Evolutionary conservation across 176 grass and related monocot genomes (phyloP).

Genomic region (Microstegium vimineum): DNA sequence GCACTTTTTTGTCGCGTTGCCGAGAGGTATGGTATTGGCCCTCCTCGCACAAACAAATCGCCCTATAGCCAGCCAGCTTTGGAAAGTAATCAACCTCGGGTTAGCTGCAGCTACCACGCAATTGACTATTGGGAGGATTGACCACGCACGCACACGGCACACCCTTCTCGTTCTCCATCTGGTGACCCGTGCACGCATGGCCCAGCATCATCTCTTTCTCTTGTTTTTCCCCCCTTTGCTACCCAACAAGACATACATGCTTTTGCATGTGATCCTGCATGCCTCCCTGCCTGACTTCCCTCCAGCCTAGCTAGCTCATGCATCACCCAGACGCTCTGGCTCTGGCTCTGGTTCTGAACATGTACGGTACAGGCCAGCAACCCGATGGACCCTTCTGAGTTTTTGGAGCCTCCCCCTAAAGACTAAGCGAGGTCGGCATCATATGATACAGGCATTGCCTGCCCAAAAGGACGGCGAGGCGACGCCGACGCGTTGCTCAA

Average conservation of each 20-base stretch:
- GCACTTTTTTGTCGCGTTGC: constrained; percentile 9
- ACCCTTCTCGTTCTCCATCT: neutral
- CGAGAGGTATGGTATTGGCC: neutral
- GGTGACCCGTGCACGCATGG: constrained; percentile 16
- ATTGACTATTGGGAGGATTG: constrained; percentile 47
- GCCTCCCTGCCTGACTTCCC: neutral
- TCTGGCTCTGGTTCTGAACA: too few relatives aligned
- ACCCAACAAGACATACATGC: constrained; percentile 31
- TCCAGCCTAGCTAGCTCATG: neutral
- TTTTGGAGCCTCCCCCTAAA: neutral
- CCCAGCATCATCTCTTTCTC: neutral
- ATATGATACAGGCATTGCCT: constrained; percentile 1
- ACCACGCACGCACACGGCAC: too few relatives aligned
- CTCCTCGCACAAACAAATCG: constrained; percentile 22
- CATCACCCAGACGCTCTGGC: neutral
- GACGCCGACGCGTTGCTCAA: neutral
- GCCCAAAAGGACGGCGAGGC: neutral
- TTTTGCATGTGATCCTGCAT: constrained; percentile 28
- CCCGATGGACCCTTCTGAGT: neutral
- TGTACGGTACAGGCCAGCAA: neutral
- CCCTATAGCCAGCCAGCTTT: constrained; percentile 1
- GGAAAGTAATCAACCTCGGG: constrained; percentile 29
- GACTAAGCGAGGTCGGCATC: constrained; percentile 26
- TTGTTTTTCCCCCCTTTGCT: neutral
- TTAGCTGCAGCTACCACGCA: constrained; percentile 11